Evolutionary conservation across 148 eudicot genomes (phyloP), one percentile per base, ranked within the genome.

Genomic region (Diospyros lotus): DNA sequence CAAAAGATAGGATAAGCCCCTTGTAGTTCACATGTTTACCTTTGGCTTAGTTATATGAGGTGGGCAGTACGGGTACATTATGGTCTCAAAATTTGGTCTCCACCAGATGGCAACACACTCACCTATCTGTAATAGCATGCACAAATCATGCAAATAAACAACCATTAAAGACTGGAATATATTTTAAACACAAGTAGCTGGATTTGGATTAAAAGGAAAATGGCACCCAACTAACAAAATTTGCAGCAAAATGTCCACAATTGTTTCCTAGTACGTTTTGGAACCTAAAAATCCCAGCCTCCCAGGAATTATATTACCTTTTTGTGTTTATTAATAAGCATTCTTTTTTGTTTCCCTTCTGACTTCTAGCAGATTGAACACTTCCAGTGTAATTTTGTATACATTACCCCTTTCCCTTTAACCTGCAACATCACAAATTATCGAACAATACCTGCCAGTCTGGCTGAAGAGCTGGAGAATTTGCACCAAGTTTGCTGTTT

Each of bases 81-180:
- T 68, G 50, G 87, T 84, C 72, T 86, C 93, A 66, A 93, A 93
- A 78, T 90, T 86, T 54, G 96, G 95, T 71, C 96, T 87, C 93
- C 95, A 93, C 97, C 97, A 93, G 11, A 66, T 77, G 56, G 86
- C 96, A 64, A 90, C 96, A 75, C 96, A 93, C 79, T 93, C 96
- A 60, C 98, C 98, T 52, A 93, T 89, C 96, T 93, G 89, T 67
- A 87, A 77, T 11, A 53, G 39, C 45, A 58, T 15, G 43, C 8
- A 48, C 17, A 9, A 50, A 38, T 50, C 48, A 60, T 56, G 14
- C 41, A 7, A 43, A 71, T 41, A 58, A 58, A 64, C 9, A 68
- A 50, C 58, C 18, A 68, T 17, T 52, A 71, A 64, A 56, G 40
- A 42, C 73, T 71, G 13, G 18, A 28, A 65, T 44, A 42, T 42